phyloP scores from a whole-genome alignment of 768 basidiomycete genomes.

The Bullera alba region DNA sequence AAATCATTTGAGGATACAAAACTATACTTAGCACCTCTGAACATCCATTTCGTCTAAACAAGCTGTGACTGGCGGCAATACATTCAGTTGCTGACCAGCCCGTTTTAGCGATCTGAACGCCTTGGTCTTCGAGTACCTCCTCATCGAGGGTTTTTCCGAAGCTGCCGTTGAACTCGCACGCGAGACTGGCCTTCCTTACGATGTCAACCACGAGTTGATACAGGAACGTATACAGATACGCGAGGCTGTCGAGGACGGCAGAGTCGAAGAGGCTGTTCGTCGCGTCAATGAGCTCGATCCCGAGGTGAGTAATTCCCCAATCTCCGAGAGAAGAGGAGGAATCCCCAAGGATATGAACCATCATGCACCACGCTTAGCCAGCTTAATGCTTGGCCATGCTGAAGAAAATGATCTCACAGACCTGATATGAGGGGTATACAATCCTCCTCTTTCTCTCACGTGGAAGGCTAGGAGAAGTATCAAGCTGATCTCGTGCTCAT shows the following conservation, averaged over 20 bases:
- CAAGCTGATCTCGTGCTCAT: conserved; percentile 22
- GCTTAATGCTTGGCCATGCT: conserved; percentile 63
- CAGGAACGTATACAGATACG: conserved; percentile 91
- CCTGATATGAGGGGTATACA: conserved; percentile 48
- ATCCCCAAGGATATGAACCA: conserved; percentile 68
- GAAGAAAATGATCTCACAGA: conserved; percentile 63
- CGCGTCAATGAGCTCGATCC: conserved; percentile 91
- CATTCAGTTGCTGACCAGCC: not conserved
- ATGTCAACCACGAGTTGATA: conserved; percentile 84
- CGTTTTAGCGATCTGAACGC: conserved; percentile 76
- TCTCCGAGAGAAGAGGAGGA: not conserved
- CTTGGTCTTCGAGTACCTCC: conserved; percentile 93
- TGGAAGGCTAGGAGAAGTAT: not conserved
- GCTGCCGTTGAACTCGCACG: conserved; percentile 91
- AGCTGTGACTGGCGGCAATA: not conserved
- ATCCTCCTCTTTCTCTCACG: conserved; percentile 21
- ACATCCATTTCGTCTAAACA: conserved; percentile 9
- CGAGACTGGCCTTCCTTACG: conserved; percentile 65
- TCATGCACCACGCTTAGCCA: conserved; percentile 99
- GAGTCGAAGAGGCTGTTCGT: conserved; percentile 92
- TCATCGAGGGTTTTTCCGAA: conserved; percentile 93
- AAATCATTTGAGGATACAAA: conserved; percentile 59
- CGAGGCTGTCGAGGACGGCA: conserved; percentile 85
- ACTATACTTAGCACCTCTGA: conserved; percentile 63
- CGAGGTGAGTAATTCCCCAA: conserved; percentile 61